Evolutionary conservation across 441 rosid species (phyloP), one percentile per base, ranked within the genome.

Genomic region (Bocquillonia castaneifolia): DNA sequence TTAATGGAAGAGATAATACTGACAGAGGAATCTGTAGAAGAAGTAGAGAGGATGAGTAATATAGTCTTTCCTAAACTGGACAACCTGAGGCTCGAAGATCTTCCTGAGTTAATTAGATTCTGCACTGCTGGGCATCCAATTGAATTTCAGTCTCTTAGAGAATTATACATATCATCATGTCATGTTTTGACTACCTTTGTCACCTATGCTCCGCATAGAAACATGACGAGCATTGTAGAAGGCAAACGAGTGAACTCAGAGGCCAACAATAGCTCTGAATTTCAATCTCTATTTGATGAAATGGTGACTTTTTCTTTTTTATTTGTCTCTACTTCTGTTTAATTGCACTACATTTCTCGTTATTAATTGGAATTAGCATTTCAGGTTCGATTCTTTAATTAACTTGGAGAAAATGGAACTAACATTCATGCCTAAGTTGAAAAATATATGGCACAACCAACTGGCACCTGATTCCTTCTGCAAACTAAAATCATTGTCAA

Each of bases 1-100:
- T 4, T 13, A 4, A 18, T 76, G 36, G 70, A 64, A 37, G 70
- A 39, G 32, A 56, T 69, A 69, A 28, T 74, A 4, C 40, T 10
- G 1, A 31, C 28, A 17, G 60, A 59, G 56, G 66, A 28, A 31
- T 10, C 6, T 26, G 51, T 6, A 26, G 32, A 31, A 29, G 47
- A 22, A 50, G 45, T 23, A 58, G 70, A 64, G 47, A 26, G n/a
- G 13, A 18, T 0, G 20, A 18, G 2, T 14, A 7, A 34, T 2
- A 64, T 57, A 48, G 12, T 47, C 18, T 62, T 73, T 25, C 28
- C 69, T 26, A n/a, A 56, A 0, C 29, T 73, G 26, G 52, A 28
- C 1, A 7, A 0, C 57, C 22, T 74, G 6, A 15, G 5, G 31
- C 52, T 74, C 10, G 1, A 3, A 0, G 10, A 28, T 6, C 68